Base-by-base conservation (phyloP, 2,329 filamentous ascomycete species). In the Aspergillus clavatus region DNA sequence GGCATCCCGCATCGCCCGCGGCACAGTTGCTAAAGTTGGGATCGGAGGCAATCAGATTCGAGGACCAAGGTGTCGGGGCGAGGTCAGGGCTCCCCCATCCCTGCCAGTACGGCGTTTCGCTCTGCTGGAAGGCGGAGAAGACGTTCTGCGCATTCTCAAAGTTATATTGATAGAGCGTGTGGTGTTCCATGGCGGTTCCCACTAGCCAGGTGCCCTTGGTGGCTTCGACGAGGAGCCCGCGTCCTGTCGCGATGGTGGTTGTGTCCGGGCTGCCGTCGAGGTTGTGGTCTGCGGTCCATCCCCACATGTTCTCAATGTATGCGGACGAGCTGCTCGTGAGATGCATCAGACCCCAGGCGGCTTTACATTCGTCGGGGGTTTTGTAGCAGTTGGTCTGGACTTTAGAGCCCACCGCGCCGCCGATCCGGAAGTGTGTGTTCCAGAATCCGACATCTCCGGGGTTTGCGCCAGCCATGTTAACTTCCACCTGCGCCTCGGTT, bases 21-120 rank as follows among this genome's bases (percentile, higher is more conserved):
- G 48, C 60, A 40, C 61, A 65, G 35, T 56, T 53, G 33, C 51
- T 59, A 31, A 12, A 10, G 18, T 36, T 12, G 7, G 77, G 78
- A 51, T 82, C 78, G 46, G 70, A 62, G 43, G 75, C 64, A 10
- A 67, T 16, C 71, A 67, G 0, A 67, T 55, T 2, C 59, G 66
- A 8, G 5, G 4, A 4, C 8, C 23, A 66, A 85, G 86, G 1
- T n/a, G n/a, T n/a, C n/a, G 81, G 84, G 6, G 69, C 68, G 0
- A 75, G 72, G n/a, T n/a, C n/a, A 0, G 83, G 80, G 37, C 68
- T 69, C 0, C 84, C 83, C 57, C 77, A 80, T 19, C 82, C 80
- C 63, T 87, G 84, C 66, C 79, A 86, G 67, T 88, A 88, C 0
- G 84, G 79, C 4, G 83, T 82, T 63, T 87, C 84, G 40, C 83